Percentiles rank a stretch among this genome's conserved stretches.
These are phyloP conservation scores for Dictyostelium capitatum DNA, from an alignment of 78 protist genomes.

Conservation along the genomic window DNA sequence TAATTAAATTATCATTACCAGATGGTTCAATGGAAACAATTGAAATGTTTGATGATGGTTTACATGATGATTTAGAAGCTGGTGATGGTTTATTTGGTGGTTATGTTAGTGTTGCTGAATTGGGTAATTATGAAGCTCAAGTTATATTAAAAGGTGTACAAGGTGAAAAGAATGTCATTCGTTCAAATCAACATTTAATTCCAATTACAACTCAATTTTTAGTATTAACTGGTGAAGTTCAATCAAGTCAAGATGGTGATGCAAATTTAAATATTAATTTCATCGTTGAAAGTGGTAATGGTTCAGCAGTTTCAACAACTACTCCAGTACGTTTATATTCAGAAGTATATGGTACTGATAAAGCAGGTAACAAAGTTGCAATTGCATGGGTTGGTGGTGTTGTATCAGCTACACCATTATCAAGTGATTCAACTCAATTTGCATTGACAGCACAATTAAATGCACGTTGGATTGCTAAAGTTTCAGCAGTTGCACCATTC, in stretches of 20 bases:
- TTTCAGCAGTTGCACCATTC: constrained; percentile 78
- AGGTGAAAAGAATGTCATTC: constrained; percentile 20
- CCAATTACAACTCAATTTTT: constrained; percentile 59
- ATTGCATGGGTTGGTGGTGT: constrained; percentile 79
- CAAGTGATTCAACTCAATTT: neutral
- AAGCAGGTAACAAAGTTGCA: constrained; percentile 30
- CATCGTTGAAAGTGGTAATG: constrained; percentile 1
- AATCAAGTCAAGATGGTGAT: constrained; percentile 13
- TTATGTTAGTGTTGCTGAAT: constrained; percentile 32
- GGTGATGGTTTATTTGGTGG: constrained; percentile 80
- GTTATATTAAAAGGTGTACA: constrained; percentile 29
- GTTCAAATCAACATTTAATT: constrained; percentile 83
- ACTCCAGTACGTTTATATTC: constrained; percentile 60
- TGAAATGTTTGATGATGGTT: constrained; percentile 82
- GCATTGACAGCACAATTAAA: constrained; percentile 6
- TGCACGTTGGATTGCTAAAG: constrained; percentile 71
- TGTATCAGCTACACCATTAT: neutral
- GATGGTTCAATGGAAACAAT: constrained; percentile 44
- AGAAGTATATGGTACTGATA: constrained; percentile 76
- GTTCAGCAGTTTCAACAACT: neutral
- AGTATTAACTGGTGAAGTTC: constrained; percentile 59
- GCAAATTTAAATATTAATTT: constrained; percentile 18
- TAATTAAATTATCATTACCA: constrained; percentile 51
- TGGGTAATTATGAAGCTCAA: constrained; percentile 57
- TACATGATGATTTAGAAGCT: constrained; percentile 54